Evolutionary conservation across 2,329 filamentous ascomycete species (phyloP), one percentile per base, ranked within the genome.

Genomic region (Aureobasidium vineae): DNA sequence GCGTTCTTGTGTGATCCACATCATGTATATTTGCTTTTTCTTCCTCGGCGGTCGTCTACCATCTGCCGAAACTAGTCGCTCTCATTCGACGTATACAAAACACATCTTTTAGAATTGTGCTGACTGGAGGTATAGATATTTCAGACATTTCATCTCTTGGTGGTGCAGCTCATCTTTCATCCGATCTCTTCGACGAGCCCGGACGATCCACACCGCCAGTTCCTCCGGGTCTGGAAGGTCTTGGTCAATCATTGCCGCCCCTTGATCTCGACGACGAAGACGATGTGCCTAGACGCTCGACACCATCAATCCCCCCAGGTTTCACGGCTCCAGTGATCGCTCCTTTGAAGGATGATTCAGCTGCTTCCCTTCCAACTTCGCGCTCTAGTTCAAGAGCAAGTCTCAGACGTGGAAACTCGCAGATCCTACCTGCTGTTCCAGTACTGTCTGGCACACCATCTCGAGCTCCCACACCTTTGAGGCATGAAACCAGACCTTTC

Each of bases 291-390:
- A 63, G 79, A 41, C 76, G 78, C 28, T 73, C 79, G 16, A 82
- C 80, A 11, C 80, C 80, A 1, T 77, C 78, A 1, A 75, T 82
- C 33, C 80, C 80, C 15, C 80, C 80, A 21, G 80, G 80, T 5
- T 77, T 82, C 36, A 73, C 77, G 19, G 63, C 33, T 70, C 63
- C 63, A 15, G 52, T 59, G 15, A 16, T 49, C 11, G 10, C 63
- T 2, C 52, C 63, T 5, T 13, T 40, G 31, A 66, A 50, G 36
- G 63, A 66, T 11, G 61, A 64, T 15, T 23, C 49, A 5, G 54
- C 69, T 43, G 69, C 67, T 8, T 64, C 64, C 68, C 67, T 71
- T 41, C 74, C 77, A 13, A 68, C 70, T 36, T 65, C 66, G 28
- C 65, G 67, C n/a, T 70, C 70, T 16, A 71, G 73, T 13, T 78